Base-by-base conservation (phyloP, 2,329 filamentous ascomycete genomes). In the Phialocephala sp. region DNA sequence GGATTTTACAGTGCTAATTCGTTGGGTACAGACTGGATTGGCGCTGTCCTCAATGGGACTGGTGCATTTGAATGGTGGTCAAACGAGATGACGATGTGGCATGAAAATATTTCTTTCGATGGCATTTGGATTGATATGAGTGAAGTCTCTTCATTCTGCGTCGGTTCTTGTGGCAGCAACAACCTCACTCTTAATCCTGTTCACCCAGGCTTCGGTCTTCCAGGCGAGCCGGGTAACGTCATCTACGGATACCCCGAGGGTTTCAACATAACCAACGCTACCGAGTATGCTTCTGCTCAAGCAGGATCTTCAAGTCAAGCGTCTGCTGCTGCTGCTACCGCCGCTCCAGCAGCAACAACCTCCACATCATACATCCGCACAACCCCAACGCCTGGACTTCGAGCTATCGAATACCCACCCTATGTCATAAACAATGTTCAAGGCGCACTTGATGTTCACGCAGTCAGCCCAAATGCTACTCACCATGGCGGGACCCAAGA, bases 351-450 rank as follows among this genome's bases (percentile, higher is more conserved):
- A 5, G 67, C 77, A 1, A 52, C 74, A 0, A 65, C 76, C 4
- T 72, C 78, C 0, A 75, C 79, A 0, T 77, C 80, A 0, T 89
- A 87, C 71, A 75, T 87, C 58, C 82, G 84, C 4, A 87, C 85
- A 0, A 88, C 81, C 0, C 86, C 88, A 1, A 90, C 87, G 0
- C 81, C 85, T 0, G 89, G 88, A 1, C 80, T 81, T 14, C 85
- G 91, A 22, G 84, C 93, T 72, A 78, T 94, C 64, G 87, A 93
- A 72, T 83, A 89, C 71, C 92, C 92, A 24, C 90, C 91, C 2
- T 95, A 94, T 72, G 85, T 87, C 6, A 89, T 94, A 74, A 88
- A 93, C 76, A 86, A 94, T 75, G 85, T 88, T 47, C 84, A 91
- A 52, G 91, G 90, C 18, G 90, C 92, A 72, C 82, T 94, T 24